Evolutionary conservation across 352 stramenopile genomes (phyloP).

Genomic region (Thraustotheca clavata): DNA sequence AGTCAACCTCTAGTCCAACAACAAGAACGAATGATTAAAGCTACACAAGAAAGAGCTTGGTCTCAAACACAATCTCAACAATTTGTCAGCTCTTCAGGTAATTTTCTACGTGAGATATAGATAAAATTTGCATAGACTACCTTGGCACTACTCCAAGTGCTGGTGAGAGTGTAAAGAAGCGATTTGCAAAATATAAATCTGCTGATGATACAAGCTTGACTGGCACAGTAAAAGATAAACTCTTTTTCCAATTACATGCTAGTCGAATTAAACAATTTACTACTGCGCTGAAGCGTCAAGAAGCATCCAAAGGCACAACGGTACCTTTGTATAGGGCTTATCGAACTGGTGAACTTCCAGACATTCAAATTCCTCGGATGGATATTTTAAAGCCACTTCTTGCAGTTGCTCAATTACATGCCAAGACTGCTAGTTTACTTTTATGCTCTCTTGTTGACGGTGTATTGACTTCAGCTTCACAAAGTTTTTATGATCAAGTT

Average conservation of each 20-base stretch:
- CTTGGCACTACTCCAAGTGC: neutral
- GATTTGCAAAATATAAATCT: neutral
- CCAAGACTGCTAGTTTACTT: constrained; percentile 32
- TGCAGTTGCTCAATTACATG: constrained; percentile 43
- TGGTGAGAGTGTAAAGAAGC: constrained; percentile 25
- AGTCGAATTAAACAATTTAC: constrained; percentile 33
- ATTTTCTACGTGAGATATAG: neutral
- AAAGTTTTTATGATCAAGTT: neutral
- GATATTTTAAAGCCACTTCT: constrained; percentile 66
- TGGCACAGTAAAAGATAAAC: constrained; percentile 27
- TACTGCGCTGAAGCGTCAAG: constrained; percentile 41
- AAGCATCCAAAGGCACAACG: constrained; percentile 42
- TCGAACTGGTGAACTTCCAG: constrained; percentile 55
- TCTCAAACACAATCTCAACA: constrained; percentile 41
- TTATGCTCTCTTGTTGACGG: constrained; percentile 39
- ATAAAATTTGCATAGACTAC: neutral
- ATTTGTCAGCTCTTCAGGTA: neutral
- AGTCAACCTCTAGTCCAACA: constrained; percentile 13
- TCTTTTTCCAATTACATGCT: constrained; percentile 41
- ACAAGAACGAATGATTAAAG: constrained; percentile 10
- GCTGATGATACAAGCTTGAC: neutral
- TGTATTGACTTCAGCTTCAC: constrained; percentile 27
- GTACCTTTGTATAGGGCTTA: constrained; percentile 66
- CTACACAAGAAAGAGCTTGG: constrained; percentile 20
- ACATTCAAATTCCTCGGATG: constrained; percentile 65